These are phyloP conservation scores for Neurospora tetrasperma DNA, from an alignment of 495 filamentous ascomycete species.

Conservation along the genomic window DNA sequence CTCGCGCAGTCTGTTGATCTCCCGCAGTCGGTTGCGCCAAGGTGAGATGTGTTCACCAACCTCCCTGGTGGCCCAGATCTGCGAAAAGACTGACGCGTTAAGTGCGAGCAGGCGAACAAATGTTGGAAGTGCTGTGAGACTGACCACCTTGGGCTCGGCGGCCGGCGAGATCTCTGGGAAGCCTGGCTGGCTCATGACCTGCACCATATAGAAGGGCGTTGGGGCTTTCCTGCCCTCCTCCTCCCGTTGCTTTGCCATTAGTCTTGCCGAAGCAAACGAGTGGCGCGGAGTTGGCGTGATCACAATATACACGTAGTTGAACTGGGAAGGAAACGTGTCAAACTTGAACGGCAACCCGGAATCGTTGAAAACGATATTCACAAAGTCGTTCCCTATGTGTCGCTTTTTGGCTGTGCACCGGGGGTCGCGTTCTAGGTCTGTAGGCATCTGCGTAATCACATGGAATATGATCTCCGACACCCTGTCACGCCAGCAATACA, in stretches of 20 bases:
- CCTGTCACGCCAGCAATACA: constrained; percentile 86
- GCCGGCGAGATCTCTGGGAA: constrained; percentile 88
- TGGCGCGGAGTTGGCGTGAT: constrained; percentile 74
- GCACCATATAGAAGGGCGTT: constrained; percentile 67
- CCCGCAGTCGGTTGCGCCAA: constrained; percentile 76
- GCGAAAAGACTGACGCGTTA: constrained; percentile 85
- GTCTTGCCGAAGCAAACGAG: constrained; percentile 46
- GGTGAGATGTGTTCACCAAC: constrained; percentile 79
- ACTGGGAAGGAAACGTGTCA: constrained; percentile 83
- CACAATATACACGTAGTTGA: constrained; percentile 94
- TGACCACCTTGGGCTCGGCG: constrained; percentile 76
- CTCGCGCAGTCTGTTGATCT: constrained; percentile 76
- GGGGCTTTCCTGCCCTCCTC: constrained; percentile 25
- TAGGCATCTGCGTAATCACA: constrained; percentile 94
- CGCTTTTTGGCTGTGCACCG: constrained; percentile 76
- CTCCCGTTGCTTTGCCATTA: constrained; percentile 23
- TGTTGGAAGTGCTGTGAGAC: constrained; percentile 63
- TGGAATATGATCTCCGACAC: constrained; percentile 95
- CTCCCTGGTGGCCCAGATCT: constrained; percentile 72
- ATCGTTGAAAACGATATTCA: constrained; percentile 96
- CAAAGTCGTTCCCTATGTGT: constrained; percentile 95
- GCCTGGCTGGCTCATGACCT: constrained; percentile 70
- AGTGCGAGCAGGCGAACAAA: constrained; percentile 86
- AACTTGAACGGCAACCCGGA: constrained; percentile 81
- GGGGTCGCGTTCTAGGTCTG: constrained; percentile 62